Conservation (phyloP, 345 rosid species). For the Noccaea caerulescens region DNA sequence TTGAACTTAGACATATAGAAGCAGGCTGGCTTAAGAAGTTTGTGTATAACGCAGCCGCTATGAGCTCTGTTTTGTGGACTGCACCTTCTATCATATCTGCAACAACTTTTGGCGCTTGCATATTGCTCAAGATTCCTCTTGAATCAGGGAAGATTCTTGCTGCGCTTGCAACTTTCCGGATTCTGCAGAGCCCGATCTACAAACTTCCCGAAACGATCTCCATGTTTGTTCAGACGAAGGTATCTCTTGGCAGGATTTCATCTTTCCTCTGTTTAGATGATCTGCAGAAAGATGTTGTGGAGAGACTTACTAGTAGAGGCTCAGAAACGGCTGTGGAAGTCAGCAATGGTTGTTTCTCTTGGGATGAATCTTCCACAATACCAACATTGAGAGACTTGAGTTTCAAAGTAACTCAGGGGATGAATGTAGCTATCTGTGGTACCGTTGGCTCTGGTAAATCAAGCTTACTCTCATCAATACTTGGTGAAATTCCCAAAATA, state of each 20-base stretch:
- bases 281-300: conserved; percentile 48
- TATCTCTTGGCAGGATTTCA: conserved; percentile 64
- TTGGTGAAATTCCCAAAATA: conserved; percentile 68
- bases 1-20: conserved; percentile 49
- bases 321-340: conserved; percentile 50
- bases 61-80: conserved; percentile 50
- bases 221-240: conserved; percentile 60
- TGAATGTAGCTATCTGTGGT: conserved; percentile 73
- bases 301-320: conserved; percentile 35
- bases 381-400: conserved; percentile 56
- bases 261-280: conserved; percentile 65
- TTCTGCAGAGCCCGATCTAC: conserved; percentile 55
- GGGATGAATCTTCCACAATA: conserved; percentile 51
- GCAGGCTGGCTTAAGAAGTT: conserved; percentile 56
- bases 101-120: conserved; percentile 57
- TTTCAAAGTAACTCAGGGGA: conserved; percentile 56
- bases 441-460: conserved; percentile 81
- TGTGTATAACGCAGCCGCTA: conserved; percentile 44
- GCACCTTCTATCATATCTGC: conserved; percentile 64
- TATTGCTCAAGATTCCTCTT: conserved; percentile 52
- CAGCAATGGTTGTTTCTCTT: conserved; percentile 54
- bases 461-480: conserved; percentile 61
- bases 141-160: conserved; percentile 65
- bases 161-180: conserved; percentile 65
- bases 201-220: conserved; percentile 61